Evolutionary conservation across 305 asterid species (phyloP), one percentile per base, ranked within the genome.

Genomic region (Euphrasia arctica): DNA sequence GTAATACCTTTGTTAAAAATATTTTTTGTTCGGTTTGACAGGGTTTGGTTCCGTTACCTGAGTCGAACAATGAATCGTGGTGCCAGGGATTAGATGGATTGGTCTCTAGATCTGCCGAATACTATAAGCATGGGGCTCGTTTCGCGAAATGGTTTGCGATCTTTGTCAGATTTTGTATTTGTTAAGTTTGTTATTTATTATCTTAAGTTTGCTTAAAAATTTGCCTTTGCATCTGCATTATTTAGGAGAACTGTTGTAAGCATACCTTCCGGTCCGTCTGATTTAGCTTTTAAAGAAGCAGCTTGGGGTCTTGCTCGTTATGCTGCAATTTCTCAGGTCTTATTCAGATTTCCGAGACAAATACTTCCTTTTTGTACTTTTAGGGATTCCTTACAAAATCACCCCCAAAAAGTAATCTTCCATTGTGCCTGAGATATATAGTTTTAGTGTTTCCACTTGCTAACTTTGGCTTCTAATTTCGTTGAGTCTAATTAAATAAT

Each of bases 231-330:
- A 13, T 27, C 49, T 72, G 49, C 59, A 47, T 64, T 57, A 67
- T 60, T 54, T 73, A 85, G 94, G 96, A 81, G 97, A 67, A 87
- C 97, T 32, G 96, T 90, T 77, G 96, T 88, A 45, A 90, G 96
- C 87, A 82, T 90, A 62, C 96, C 97, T 22, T 76, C 83, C 34
- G 96, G 97, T 60, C 97, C 97, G 75, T 88, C 96, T 77, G 96
- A 90, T 52, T 81, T 88, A 86, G 97, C 97, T 29, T 92, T 90
- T 48, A 90, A 90, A 69, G 96, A 90, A 77, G 22, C 22, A 18
- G 22, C 22, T 18, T 18, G 22, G 22, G 22, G 22, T 18, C 22
- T 18, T 18, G 22, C 22, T 18, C 22, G 22, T 18, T 18, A 18
- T 18, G 22, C 22, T 18, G 22, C 22, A 15, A 88, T 90, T 59